Evolutionary conservation across 1,284 basidiomycete species (phyloP).

Genomic region (Moesziomyces globuligerus): DNA sequence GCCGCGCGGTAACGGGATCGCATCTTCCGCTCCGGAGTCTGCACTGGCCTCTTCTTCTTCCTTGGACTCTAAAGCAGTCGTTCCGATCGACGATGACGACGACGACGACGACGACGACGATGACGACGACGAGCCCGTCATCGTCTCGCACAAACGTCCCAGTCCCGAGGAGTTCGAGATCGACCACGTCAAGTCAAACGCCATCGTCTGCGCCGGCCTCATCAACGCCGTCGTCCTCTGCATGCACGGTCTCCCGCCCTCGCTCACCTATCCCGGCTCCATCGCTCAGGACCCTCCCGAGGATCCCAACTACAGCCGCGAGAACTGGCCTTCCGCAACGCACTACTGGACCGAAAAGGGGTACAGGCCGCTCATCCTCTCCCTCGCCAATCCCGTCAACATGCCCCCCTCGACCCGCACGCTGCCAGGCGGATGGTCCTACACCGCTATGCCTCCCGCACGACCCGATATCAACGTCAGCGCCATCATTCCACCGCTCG

Average conservation of each 20-base stretch:
- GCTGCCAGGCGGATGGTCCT: constrained; percentile 30
- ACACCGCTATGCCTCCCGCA: constrained; percentile 6
- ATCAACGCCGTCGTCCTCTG: constrained; percentile 57
- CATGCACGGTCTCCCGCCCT: constrained; percentile 56
- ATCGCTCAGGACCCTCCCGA: constrained; percentile 26
- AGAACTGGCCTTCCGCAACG: constrained; percentile 38
- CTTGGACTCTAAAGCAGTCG: neutral
- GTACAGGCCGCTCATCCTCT: constrained; percentile 55
- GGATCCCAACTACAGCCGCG: constrained; percentile 37
- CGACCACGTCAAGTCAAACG: constrained; percentile 42
- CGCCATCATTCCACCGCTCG: constrained; percentile 34
- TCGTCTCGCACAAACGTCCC: constrained; percentile 40
- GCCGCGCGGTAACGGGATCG: neutral
- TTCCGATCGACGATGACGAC: constrained; percentile 14
- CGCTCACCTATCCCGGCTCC: constrained; percentile 29
- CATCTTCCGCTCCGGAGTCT: neutral
- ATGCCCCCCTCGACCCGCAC: constrained; percentile 6
- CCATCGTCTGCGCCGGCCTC: constrained; percentile 60
- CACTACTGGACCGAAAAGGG: constrained; percentile 57
- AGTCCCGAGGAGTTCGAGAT: constrained; percentile 32
- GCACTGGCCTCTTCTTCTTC: neutral
- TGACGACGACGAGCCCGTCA: constrained; percentile 55
- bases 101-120: constrained; percentile 59
- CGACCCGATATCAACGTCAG: constrained; percentile 51
- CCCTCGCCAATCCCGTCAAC: constrained; percentile 20